Percentiles rank a stretch among this genome's conserved stretches.
Evolutionary conservation across 306 rosid species (phyloP).

Genomic region (Cyamopsis tetragonoloba): DNA sequence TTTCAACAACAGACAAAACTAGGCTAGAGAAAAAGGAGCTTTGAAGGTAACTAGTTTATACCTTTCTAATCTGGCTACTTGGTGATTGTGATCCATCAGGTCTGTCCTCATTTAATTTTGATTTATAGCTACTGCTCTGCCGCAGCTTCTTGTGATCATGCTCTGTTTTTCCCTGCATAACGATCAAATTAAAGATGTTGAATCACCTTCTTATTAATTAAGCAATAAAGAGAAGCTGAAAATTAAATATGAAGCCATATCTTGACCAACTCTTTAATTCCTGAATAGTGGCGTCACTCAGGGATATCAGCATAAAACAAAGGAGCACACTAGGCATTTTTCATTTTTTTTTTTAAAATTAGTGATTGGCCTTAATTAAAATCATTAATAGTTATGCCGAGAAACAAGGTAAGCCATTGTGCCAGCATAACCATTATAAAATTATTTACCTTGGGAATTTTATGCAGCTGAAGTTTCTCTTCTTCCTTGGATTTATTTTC

Average conservation of each 20-base stretch:
- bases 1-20: slow-evolving; percentile 10
- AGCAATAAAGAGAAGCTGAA: not conserved
- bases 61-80: slow-evolving; percentile 47
- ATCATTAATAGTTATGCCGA: not conserved
- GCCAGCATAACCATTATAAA: not conserved
- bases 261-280: not conserved
- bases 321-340: not conserved
- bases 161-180: slow-evolving; percentile 46
- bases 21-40: too few relatives aligned
- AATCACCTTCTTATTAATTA: not conserved
- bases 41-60: slow-evolving; percentile 24
- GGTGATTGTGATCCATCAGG: slow-evolving; percentile 28
- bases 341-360: not conserved
- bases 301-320: not conserved
- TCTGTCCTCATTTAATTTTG: slow-evolving; percentile 43
- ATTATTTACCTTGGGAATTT: slow-evolving; percentile 50
- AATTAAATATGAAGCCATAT: not conserved
- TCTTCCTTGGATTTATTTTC: slow-evolving; percentile 53
- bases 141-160: slow-evolving; percentile 35
- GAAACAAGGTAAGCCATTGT: slow-evolving; percentile 17
- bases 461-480: slow-evolving; percentile 45
- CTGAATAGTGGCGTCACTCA: not conserved
- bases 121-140: slow-evolving; percentile 36
- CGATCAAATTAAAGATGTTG: not conserved
- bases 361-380: not conserved